Evolutionary conservation across 2,329 filamentous ascomycete species (phyloP), one percentile per base, ranked within the genome.

Genomic region (Penicillium sclerotigenum): DNA sequence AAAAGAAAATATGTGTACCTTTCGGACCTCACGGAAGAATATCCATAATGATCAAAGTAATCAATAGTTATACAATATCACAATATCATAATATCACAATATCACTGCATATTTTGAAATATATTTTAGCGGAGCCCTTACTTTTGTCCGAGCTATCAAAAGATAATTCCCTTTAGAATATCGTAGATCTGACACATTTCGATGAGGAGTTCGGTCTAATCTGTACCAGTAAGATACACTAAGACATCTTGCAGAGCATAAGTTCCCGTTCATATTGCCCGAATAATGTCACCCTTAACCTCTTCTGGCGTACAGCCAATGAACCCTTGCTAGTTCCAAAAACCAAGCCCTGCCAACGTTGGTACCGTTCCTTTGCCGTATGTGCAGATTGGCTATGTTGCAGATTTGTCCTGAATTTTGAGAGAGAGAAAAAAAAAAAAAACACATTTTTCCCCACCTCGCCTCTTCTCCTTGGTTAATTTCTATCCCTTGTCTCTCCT

Each of bases 191-290:
- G 54, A 59, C 55, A 60, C 53, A 47, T 40, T 52, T 37, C 61
- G 63, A 65, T 65, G 61, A 60, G 60, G 54, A 61, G 63, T 63
- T 65, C 61, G 60, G 57, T 34, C 29, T 3, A 33, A 46, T 33
- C 28, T 22, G 28, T 33, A 22, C 26, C 28, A 34, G 20, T 33
- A 16, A 33, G 13, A 43, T 10, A 38, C 11, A 31, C n/a, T n/a
- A 43, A 29, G 29, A 33, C 24, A 41, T 26, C 42, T 36, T 56
- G 38, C 46, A 43, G 29, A 22, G 22, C 18, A 45, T 14, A 24
- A 45, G 31, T 40, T 49, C 34, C 43, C 20, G 43, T n/a, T 9
- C n/a, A 33, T 22, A 47, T 24, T 4, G 45, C 38, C 37, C 16
- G 10, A 31, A 49, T 41, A 48, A 46, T 54, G 34, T 51, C 42